Base-by-base conservation (phyloP, 306 rosid genomes). In the Quercus parvula region DNA sequence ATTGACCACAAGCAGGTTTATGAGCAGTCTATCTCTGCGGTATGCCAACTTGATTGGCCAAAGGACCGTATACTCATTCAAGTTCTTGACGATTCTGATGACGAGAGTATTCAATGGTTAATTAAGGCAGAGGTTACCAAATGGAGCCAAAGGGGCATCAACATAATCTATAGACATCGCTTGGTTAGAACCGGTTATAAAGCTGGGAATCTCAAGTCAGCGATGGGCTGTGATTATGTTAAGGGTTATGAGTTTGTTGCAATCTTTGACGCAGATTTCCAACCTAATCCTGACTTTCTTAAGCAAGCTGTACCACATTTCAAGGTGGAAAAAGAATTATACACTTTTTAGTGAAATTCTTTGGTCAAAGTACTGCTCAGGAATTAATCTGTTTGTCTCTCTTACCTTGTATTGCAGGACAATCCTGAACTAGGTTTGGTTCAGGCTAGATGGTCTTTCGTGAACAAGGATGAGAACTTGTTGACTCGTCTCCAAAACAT, bases 151-250 rank as follows among this genome's bases (percentile, higher is more conserved):
- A 94, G 82, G 88, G 98, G 97, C 68, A 33, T 91, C 77, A 91
- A 92, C 82, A 90, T 94, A 81, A 79, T 89, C 79, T 94, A 94
- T 79, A 77, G 91, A 77, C 98, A 94, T 87, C 97, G 98, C n/a
- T 75, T 86, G 56, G 19, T 86, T 79, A 87, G 98, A 88, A 94
- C 97, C 6, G 97, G 98, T 81, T 94, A 94, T 80, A 92, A 94
- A 89, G 98, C 98, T 17, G 98, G 98, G 85, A 94, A 94, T 86
- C 97, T 92, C 79, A 92, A 94, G 69, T 94, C 98, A 68, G 98
- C 98, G 44, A 94, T 94, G 98, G 79, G 87, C 79, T 94, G 97
- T 80, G 97, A 92, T 84, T 94, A 92, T 73, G 96, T 92, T 22
- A 88, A 87, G 85, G 92, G 76, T 81, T 92, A 87, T n/a, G 98